Conservation (phyloP, 1,284 basidiomycete genomes). For the Boletus subluridellus region DNA sequence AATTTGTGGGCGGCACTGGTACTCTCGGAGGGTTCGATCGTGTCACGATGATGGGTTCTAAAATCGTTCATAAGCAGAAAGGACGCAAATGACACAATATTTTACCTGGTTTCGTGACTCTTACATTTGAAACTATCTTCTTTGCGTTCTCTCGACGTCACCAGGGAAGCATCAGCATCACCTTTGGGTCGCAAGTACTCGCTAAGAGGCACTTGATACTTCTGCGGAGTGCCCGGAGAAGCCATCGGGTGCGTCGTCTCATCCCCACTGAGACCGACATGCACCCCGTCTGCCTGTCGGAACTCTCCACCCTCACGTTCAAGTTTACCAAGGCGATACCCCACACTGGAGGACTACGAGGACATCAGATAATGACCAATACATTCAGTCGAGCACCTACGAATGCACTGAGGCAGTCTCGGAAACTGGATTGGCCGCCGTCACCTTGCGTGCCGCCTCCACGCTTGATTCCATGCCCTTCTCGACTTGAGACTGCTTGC, state of each 20-base stretch:
- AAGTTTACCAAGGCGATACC: not conserved
- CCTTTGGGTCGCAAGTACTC: constrained; percentile 4
- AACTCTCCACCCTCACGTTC: not conserved
- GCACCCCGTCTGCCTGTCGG: not conserved
- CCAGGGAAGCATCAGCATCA: not conserved
- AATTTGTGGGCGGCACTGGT: not conserved
- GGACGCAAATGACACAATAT: not conserved
- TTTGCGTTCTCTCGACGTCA: not conserved
- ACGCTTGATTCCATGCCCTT: not conserved
- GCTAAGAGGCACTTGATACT: constrained; percentile 24
- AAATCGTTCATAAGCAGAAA: constrained; percentile 2
- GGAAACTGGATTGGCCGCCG: not conserved
- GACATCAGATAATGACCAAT: not conserved
- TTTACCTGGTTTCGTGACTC: constrained; percentile 7
- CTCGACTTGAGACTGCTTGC: not conserved
- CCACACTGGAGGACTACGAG: constrained; percentile 3
- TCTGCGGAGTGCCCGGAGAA: not conserved
- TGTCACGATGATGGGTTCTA: not conserved
- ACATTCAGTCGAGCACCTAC: constrained; percentile 8
- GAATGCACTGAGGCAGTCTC: not conserved
- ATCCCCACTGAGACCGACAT: constrained; percentile 7
- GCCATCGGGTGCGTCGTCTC: not conserved
- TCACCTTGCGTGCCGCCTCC: not conserved
- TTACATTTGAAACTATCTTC: not conserved
- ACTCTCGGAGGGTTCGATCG: not conserved